These are phyloP conservation scores for Botryosphaeria dothidea DNA, from an alignment of 2,329 filamentous ascomycete species.

Conservation along the genomic window DNA sequence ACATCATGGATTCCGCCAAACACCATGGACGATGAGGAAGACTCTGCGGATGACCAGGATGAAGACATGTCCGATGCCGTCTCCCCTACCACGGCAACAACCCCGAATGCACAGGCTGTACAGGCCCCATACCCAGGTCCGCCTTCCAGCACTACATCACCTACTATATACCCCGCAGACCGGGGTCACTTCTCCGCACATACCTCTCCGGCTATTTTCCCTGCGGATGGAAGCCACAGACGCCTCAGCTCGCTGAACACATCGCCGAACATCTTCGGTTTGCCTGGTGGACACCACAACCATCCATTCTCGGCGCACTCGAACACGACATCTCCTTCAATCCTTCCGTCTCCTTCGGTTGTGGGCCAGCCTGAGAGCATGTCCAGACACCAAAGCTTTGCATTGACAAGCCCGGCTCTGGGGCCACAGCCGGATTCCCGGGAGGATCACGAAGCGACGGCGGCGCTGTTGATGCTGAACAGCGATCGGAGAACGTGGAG, in stretches of 20 bases:
- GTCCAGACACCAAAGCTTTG: constrained; percentile 23
- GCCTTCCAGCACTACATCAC: constrained; percentile 33
- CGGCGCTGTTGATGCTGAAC: constrained; percentile 85
- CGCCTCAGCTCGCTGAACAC: background rate
- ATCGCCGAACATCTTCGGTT: constrained; percentile 39
- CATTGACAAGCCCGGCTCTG: constrained; percentile 38
- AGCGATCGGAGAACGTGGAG: constrained; percentile 64
- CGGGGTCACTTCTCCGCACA: constrained; percentile 40
- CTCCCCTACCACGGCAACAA: constrained; percentile 27
- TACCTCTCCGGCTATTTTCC: constrained; percentile 37
- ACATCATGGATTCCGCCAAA: constrained; percentile 25
- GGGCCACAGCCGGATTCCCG: constrained; percentile 36
- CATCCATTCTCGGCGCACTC: constrained; percentile 40
- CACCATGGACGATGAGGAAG: constrained; percentile 32
- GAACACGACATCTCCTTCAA: constrained; percentile 35
- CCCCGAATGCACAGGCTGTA: background rate
- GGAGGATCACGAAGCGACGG: constrained; percentile 73
- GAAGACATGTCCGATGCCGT: constrained; percentile 42
- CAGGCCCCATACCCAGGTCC: background rate
- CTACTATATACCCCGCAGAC: constrained; percentile 40
- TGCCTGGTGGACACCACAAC: background rate
- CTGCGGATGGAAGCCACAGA: constrained; percentile 44
- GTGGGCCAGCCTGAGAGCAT: background rate
- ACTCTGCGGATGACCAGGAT: constrained; percentile 47
- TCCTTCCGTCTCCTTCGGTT: constrained; percentile 32